Evolutionary conservation across 2,329 filamentous ascomycete species (phyloP), one percentile per base, ranked within the genome.

Genomic region (Xylariales sp.): DNA sequence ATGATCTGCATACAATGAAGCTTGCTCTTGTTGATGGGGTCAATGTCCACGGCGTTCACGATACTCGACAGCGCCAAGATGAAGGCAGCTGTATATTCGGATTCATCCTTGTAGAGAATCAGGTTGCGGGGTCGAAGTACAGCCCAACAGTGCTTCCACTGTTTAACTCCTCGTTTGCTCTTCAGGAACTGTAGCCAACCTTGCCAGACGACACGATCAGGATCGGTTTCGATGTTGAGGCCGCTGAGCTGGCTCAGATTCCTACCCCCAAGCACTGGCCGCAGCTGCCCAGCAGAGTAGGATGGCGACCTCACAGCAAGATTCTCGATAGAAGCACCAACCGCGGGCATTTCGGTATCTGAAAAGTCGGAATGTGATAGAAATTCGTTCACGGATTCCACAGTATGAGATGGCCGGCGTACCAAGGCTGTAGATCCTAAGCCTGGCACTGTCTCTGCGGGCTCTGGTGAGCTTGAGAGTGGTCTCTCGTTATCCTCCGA

Each of bases 81-180:
- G 50, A 89, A 83, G 44, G 85, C 74, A 1, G 90, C 88, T 11
- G 85, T 83, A 60, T 97, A 97, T 64, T 98, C 93, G 46, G 81
- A 72, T 45, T 94, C 87, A 55, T 94, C 85, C 62, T 96, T 96
- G 72, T 98, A 98, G 18, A 97, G 76, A 13, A 88, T 85, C 21
- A 98, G 69, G 46, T 86, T 89, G 36, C 85, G 82, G 2, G 88
- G 84, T 21, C 93, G 85, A 36, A 98, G 74, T 1, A 97, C 93
- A 11, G 85, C 85, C 93, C 93, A 97, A 42, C 89, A 75, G 51
- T 88, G 84, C 69, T 95, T 96, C 93, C 93, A 98, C 54, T 95
- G 86, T 32, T 85, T 81, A 38, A 98, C 72, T 7, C 89, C 88
- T 16, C 83, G 75, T 53, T 88, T 90, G 44, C 83, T 86, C 52